These are phyloP conservation scores for Ochromonas danica DNA, from an alignment of 108 stramenopile genomes.

Conservation along the genomic window DNA sequence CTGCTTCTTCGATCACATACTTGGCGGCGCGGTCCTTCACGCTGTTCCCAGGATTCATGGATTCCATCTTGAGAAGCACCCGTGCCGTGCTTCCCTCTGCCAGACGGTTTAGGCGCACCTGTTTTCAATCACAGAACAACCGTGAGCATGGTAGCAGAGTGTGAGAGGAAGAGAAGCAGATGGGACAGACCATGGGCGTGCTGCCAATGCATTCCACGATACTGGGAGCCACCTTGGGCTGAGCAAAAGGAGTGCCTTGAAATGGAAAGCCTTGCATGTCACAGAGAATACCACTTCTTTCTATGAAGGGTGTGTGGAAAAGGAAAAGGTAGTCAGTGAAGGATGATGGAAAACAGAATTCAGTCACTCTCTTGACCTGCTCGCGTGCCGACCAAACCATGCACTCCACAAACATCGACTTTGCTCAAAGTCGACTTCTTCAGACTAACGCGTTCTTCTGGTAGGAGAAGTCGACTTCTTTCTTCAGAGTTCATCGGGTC, in stretches of 20 bases:
- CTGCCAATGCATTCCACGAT: neutral
- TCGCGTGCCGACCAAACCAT: no score
- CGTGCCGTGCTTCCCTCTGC: slow-evolving; percentile 47
- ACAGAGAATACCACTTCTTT: no score
- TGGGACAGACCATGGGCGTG: slow-evolving; percentile 8
- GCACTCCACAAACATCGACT: no score
- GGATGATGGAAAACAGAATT: no score
- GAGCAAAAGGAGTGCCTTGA: neutral
- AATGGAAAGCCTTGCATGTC: no score
- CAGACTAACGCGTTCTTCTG: no score
- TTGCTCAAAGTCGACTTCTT: no score
- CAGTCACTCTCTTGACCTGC: no score
- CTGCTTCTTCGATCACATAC: slow-evolving; percentile 75
- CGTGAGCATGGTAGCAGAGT: slow-evolving; percentile 51
- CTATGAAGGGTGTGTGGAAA: no score
- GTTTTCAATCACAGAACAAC: slow-evolving; percentile 57
- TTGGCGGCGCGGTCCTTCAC: slow-evolving; percentile 83
- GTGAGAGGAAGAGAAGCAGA: neutral
- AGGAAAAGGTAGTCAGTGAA: no score
- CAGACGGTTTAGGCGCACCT: slow-evolving; percentile 55
- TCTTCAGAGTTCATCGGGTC: no score
- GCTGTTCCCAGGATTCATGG: slow-evolving; percentile 75
- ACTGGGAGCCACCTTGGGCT: neutral
- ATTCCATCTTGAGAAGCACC: slow-evolving; percentile 72
- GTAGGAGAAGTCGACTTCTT: no score